A percentile compares a stretch with the other conserved stretches of the same genome.
These are phyloP conservation scores for Plasmodium coatneyi DNA, from an alignment of 169 alveolate species.

Conservation along the genomic window DNA sequence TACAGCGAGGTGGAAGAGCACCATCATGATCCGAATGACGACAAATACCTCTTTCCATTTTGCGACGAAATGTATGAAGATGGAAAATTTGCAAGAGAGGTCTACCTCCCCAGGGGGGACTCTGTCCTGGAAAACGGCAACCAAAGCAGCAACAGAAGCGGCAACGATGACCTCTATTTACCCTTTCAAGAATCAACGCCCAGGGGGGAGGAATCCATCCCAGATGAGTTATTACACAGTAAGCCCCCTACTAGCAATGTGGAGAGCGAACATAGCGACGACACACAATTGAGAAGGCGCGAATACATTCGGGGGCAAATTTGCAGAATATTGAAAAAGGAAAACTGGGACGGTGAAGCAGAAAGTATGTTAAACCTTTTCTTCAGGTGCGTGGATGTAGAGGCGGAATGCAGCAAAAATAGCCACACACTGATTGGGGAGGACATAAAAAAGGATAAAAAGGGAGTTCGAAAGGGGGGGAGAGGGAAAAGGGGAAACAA, in stretches of 20 bases:
- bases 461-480: background rate
- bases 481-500: constrained; percentile 2
- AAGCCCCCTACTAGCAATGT: background rate
- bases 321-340: constrained; percentile 10
- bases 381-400: background rate
- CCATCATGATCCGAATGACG: background rate
- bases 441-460: background rate
- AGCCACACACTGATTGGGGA: background rate
- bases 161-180: background rate
- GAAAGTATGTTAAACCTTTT: constrained; percentile 8
- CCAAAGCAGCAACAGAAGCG: background rate
- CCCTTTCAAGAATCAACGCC: background rate
- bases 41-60: background rate
- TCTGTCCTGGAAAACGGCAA: background rate
- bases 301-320: background rate
- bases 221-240: background rate
- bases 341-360: constrained; percentile 30
- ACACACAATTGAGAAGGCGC: background rate
- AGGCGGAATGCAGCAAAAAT: background rate
- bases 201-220: background rate
- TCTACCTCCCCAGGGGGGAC: background rate
- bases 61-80: background rate
- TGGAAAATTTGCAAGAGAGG: background rate
- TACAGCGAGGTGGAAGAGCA: background rate
- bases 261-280: background rate